Evolutionary conservation across 306 rosid genomes (phyloP).

Genomic region (Acmispon strigosus): DNA sequence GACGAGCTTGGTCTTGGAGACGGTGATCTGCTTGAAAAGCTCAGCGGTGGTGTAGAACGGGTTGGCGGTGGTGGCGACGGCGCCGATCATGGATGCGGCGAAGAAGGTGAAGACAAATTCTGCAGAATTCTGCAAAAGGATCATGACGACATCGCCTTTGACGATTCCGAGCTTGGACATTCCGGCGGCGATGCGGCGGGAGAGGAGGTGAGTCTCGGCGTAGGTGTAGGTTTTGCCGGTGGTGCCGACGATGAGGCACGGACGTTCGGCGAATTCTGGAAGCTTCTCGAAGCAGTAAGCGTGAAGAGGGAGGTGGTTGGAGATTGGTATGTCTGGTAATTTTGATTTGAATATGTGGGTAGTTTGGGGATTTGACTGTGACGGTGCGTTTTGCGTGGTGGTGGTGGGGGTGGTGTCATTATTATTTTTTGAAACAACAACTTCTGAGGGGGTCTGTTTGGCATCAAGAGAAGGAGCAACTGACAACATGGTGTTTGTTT

Average conservation of each 20-base stretch:
- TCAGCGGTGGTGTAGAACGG: constrained; percentile 72
- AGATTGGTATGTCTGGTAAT: constrained; percentile 62
- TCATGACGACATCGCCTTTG: constrained; percentile 68
- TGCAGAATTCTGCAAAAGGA: constrained; percentile 63
- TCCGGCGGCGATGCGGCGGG: constrained; percentile 43
- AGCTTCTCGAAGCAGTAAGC: constrained; percentile 51
- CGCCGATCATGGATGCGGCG: constrained; percentile 75
- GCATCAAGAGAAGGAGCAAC: constrained; percentile 45
- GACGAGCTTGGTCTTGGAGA: constrained; percentile 47
- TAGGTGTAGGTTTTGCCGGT: constrained; percentile 50
- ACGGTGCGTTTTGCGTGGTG: background rate
- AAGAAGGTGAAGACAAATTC: constrained; percentile 67
- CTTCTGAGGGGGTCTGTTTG: constrained; percentile 22
- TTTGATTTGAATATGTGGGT: constrained; percentile 50
- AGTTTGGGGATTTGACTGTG: background rate
- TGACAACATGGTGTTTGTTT: constrained; percentile 34
- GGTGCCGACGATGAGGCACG: constrained; percentile 65
- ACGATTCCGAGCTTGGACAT: constrained; percentile 44
- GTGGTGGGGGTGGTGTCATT: background rate
- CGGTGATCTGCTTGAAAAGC: constrained; percentile 50
- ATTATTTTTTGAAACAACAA: background rate
- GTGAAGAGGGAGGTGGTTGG: constrained; percentile 72
- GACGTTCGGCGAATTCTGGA: constrained; percentile 35
- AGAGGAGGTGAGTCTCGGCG: constrained; percentile 39
- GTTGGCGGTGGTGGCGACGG: constrained; percentile 70